A percentile compares a stretch with the other conserved stretches of the same genome.
phyloP scores from a whole-genome alignment of 2,329 filamentous ascomycete genomes.

The Apiospora phragmitis region DNA sequence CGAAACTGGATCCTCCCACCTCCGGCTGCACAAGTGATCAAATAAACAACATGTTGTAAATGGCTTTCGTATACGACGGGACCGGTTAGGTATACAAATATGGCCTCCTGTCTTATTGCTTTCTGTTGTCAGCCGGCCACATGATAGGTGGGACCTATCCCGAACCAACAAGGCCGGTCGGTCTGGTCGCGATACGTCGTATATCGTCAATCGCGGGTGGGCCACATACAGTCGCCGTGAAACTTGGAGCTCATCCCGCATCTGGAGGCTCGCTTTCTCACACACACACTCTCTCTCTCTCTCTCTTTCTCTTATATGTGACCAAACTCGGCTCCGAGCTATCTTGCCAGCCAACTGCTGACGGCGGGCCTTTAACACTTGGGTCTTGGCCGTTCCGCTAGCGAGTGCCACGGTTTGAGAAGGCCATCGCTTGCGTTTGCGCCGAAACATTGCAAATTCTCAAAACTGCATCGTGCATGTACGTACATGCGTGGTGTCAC shows the following conservation, averaged over 20 bases:
- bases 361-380: not conserved
- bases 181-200: not conserved
- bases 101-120: not conserved
- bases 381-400: not conserved
- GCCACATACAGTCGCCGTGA: not conserved
- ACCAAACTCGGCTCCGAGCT: not conserved
- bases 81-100: not conserved
- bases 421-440: not conserved
- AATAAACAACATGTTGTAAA: not conserved
- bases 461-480: conserved; percentile 7
- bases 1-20: not conserved
- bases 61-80: not conserved
- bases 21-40: not conserved
- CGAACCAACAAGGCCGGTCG: not conserved
- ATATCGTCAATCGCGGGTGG: not conserved
- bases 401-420: not conserved
- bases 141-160: not conserved
- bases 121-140: not conserved
- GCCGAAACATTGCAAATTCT: conserved; percentile 1
- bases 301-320: not conserved
- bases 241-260: not conserved
- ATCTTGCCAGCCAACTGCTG: not conserved
- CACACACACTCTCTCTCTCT: no score
- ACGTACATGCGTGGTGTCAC: not conserved
- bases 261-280: not conserved